These are phyloP conservation scores for Globisporangium ultimum DNA, from an alignment of 352 stramenopile genomes.

Conservation along the genomic window DNA sequence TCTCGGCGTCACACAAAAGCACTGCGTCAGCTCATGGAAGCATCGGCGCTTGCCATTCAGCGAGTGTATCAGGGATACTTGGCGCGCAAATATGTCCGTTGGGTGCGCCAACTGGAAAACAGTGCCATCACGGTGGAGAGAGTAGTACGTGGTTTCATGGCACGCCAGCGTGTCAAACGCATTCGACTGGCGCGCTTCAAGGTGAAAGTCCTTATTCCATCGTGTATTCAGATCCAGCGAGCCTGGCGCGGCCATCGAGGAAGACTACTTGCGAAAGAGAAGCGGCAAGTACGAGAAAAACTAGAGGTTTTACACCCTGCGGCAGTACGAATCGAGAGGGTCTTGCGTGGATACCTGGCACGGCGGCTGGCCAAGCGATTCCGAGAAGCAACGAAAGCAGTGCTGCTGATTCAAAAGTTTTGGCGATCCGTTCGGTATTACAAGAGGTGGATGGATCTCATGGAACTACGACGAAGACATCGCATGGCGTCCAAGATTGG, in stretches of 20 bases:
- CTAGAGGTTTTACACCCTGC: conserved; percentile 45
- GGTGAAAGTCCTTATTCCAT: conserved; percentile 38
- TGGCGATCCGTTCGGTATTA: conserved; percentile 48
- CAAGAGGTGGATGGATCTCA: conserved; percentile 46
- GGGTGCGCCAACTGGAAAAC: conserved; percentile 37
- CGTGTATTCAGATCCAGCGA: conserved; percentile 42
- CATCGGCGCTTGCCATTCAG: conserved; percentile 34
- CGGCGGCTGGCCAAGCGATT: conserved; percentile 29
- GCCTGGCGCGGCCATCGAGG: conserved; percentile 48
- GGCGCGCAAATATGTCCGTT: conserved; percentile 34
- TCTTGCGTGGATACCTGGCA: conserved; percentile 57
- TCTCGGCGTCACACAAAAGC: conserved; percentile 36
- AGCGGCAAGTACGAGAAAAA: conserved; percentile 23
- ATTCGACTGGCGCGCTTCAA: conserved; percentile 44
- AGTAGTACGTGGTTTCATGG: conserved; percentile 56
- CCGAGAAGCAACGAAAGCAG: conserved; percentile 25
- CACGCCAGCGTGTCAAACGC: conserved; percentile 33
- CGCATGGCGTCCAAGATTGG: conserved; percentile 67
- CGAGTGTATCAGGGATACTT: conserved; percentile 54
- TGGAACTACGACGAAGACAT: conserved; percentile 38
- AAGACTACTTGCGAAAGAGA: conserved; percentile 25
- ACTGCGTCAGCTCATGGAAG: conserved; percentile 23
- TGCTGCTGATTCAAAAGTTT: conserved; percentile 41
- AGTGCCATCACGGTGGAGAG: conserved; percentile 50
- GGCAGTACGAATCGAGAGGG: conserved; percentile 41